Percentiles rank a stretch among this genome's conserved stretches.
Evolutionary conservation across 176 grass and related monocot species (phyloP).

Genomic region (Pontederia paniculata): DNA sequence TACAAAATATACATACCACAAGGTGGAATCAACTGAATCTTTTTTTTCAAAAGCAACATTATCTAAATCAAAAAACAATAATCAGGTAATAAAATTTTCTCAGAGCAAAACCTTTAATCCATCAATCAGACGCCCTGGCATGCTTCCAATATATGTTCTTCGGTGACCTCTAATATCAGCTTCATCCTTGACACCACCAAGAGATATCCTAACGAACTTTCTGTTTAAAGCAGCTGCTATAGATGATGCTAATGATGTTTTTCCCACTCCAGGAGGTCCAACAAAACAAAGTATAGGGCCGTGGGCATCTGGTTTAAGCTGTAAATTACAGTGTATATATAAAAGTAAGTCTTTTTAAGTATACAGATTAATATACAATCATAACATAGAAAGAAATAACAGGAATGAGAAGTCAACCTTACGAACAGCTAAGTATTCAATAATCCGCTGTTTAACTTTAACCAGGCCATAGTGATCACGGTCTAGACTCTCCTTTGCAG

Average conservation of each 20-base stretch:
- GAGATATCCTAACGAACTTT: conserved; percentile 95
- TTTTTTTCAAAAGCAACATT: background rate
- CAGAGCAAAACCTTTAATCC: conserved; percentile 66
- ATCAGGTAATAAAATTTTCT: background rate
- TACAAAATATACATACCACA: too few relatives aligned
- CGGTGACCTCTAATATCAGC: conserved; percentile 98
- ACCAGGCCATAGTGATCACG: conserved; percentile 73
- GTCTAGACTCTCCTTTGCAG: conserved; percentile 91
- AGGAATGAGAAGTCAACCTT: conserved; percentile 44
- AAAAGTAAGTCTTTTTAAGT: conserved; percentile 8
- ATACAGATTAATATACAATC: conserved; percentile 5
- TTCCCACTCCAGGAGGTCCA: conserved; percentile 95
- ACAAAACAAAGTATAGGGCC: conserved; percentile 95
- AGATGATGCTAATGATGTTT: conserved; percentile 95
- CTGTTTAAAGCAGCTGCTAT: conserved; percentile 79
- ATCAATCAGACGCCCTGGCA: conserved; percentile 96
- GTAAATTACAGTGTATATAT: conserved; percentile 23
- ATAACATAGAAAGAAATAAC: background rate
- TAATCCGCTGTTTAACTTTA: conserved; percentile 94
- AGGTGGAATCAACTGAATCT: too few relatives aligned
- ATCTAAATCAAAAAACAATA: background rate
- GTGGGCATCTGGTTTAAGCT: conserved; percentile 97
- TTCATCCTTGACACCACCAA: conserved; percentile 96
- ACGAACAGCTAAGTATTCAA: conserved; percentile 95
- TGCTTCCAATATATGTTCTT: conserved; percentile 98